Conservation (phyloP, 495 filamentous ascomycete species). For the Pyrenopolyporus hunteri region DNA sequence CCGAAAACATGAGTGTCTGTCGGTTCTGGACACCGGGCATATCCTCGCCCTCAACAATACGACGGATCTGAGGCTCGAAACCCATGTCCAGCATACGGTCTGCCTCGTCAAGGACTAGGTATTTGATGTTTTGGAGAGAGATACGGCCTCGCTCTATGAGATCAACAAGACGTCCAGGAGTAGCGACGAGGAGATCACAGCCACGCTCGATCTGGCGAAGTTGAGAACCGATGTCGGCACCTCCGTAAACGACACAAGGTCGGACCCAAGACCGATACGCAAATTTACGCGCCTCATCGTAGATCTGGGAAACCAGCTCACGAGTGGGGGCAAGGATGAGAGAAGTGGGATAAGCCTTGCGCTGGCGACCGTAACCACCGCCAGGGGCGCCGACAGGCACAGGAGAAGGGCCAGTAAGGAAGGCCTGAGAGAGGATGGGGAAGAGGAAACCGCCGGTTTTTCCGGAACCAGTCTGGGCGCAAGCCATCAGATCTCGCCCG, state of each 20-base stretch:
- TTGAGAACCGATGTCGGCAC: conserved; percentile 96
- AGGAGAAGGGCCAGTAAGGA: conserved; percentile 80
- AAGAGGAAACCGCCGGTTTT: conserved; percentile 99
- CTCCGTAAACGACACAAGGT: conserved; percentile 97
- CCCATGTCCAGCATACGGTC: conserved; percentile 99
- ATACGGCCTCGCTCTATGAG: conserved; percentile 98
- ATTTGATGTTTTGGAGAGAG: conserved; percentile 95
- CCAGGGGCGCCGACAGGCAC: conserved; percentile 64
- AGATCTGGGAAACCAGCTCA: conserved; percentile 98
- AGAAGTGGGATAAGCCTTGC: conserved; percentile 95
- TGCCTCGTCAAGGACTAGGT: conserved; percentile 97
- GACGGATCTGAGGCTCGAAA: conserved; percentile 99
- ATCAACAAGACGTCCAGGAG: conserved; percentile 95
- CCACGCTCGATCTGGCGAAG: conserved; percentile 97
- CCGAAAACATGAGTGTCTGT: conserved; percentile 99
- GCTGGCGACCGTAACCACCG: conserved; percentile 78
- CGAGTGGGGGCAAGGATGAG: conserved; percentile 95
- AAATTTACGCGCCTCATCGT: conserved; percentile 96
- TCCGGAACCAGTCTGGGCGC: conserved; percentile 97
- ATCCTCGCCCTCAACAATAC: conserved; percentile 97
- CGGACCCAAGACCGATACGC: conserved; percentile 98
- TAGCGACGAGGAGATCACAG: conserved; percentile 96
- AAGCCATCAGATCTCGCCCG: conserved; percentile 97
- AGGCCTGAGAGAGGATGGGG: conserved; percentile 96
- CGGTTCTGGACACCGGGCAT: conserved; percentile 86